Evolutionary conservation across 2,329 filamentous ascomycete genomes (phyloP).

Genomic region (Colletotrichum cordylinicola): DNA sequence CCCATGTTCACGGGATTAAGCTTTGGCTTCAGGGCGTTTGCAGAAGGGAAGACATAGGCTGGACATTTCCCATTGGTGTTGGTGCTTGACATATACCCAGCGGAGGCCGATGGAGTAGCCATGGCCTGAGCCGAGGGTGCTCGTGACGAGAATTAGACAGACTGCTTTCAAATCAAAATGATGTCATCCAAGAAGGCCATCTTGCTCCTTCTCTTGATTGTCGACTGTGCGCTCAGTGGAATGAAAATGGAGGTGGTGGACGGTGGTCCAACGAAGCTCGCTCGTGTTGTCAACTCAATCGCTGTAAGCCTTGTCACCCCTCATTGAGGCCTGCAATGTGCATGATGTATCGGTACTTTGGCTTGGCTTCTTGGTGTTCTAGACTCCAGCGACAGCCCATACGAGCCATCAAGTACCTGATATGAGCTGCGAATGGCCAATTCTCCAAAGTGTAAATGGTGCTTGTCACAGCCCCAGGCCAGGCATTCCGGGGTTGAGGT

Average conservation of each 20-base stretch:
- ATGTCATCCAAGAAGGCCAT: not conserved
- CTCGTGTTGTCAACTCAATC: not conserved
- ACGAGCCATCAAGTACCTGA: not conserved
- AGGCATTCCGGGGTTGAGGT: not conserved
- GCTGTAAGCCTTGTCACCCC: not conserved
- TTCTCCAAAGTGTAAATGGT: not conserved
- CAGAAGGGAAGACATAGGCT: not conserved
- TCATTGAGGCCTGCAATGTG: not conserved
- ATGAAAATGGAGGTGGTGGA: not conserved
- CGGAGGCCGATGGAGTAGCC: no score
- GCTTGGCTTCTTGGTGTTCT: not conserved
- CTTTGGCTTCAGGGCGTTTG: not conserved
- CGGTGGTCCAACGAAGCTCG: not conserved
- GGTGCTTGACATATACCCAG: not conserved
- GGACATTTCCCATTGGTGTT: not conserved
- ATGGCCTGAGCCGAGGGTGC: not conserved
- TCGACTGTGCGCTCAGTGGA: not conserved
- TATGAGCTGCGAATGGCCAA: no score
- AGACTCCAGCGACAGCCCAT: not conserved
- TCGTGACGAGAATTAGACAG: not conserved
- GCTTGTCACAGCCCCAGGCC: not conserved
- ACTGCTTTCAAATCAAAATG: not conserved
- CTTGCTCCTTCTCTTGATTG: not conserved
- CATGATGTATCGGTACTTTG: not conserved
- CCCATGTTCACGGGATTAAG: not conserved